Evolutionary conservation across 495 filamentous ascomycete genomes (phyloP).

Genomic region (Tricharina praecox): DNA sequence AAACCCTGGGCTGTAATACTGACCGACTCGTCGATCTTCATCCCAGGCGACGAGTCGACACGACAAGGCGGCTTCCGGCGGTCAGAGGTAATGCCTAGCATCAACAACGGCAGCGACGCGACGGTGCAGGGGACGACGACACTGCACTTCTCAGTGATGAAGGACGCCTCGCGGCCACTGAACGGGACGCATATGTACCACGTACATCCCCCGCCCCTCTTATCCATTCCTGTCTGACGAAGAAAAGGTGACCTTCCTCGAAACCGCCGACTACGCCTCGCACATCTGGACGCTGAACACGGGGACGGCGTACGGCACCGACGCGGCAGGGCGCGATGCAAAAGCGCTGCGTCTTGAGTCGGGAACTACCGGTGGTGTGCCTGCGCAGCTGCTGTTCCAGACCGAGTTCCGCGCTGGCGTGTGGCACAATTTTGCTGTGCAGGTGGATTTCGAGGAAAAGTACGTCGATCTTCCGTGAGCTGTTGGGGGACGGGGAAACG

Average conservation of each 20-base stretch:
- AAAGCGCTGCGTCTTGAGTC: conserved; percentile 13
- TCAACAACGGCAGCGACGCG: conserved; percentile 34
- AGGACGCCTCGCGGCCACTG: conserved; percentile 32
- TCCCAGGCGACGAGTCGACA: conserved; percentile 25
- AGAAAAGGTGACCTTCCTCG: conserved; percentile 43
- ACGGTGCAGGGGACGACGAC: conserved; percentile 33
- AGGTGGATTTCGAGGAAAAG: conserved; percentile 37
- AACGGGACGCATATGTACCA: conserved; percentile 42
- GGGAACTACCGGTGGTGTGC: conserved; percentile 15
- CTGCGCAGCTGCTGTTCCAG: conserved; percentile 29
- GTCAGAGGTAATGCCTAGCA: conserved; percentile 36
- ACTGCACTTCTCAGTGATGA: conserved; percentile 38
- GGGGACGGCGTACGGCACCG: conserved; percentile 29
- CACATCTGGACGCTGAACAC: conserved; percentile 42
- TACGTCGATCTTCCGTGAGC: conserved; percentile 16
- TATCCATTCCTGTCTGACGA: too few relatives aligned
- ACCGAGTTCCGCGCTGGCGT: conserved; percentile 30
- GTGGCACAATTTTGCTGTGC: conserved; percentile 45
- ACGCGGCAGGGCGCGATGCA: conserved; percentile 3
- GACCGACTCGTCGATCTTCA: conserved; percentile 36
- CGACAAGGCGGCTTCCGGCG: conserved; percentile 40
- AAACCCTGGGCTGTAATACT: neutral
- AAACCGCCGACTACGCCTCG: conserved; percentile 36
- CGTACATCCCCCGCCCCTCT: conserved; percentile 2
- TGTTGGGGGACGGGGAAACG: neutral